Conservation (phyloP, 2,329 filamentous ascomycete genomes). For the Pyricularia sp. region DNA sequence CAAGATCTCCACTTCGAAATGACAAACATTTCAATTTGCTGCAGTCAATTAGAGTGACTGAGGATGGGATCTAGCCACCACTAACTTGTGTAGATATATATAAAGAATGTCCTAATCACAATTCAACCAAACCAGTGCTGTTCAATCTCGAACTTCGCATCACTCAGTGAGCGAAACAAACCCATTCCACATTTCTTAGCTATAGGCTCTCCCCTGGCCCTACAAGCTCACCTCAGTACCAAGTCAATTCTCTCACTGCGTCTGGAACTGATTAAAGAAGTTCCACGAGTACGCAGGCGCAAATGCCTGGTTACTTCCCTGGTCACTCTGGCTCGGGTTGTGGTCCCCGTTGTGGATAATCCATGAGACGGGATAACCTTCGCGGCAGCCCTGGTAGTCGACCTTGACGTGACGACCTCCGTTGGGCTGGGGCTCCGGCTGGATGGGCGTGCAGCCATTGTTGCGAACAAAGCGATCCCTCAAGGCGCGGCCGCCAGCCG, state of each 20-base stretch:
- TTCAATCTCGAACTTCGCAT: background rate
- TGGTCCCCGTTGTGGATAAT: conserved; percentile 12
- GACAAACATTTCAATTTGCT: background rate
- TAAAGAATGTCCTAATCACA: background rate
- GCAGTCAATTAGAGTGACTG: no score
- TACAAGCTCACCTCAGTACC: background rate
- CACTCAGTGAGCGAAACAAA: background rate
- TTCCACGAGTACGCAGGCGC: conserved; percentile 12
- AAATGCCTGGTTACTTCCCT: conserved; percentile 7
- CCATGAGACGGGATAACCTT: conserved; percentile 11
- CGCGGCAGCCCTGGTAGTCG: conserved; percentile 9
- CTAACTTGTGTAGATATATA: background rate
- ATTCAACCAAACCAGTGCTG: background rate
- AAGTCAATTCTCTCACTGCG: background rate
- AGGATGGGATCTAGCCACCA: background rate
- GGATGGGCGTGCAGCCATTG: conserved; percentile 8
- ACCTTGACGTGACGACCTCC: conserved; percentile 8
- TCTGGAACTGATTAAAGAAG: conserved; percentile 8
- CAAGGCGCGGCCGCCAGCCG: conserved; percentile 7
- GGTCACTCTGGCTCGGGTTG: conserved; percentile 10
- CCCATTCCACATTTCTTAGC: background rate
- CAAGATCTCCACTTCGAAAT: background rate
- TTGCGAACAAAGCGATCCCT: conserved; percentile 10
- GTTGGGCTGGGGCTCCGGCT: conserved; percentile 5
- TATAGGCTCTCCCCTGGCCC: background rate